These are phyloP conservation scores for Spathaspora sp. DNA, from an alignment of 1,139 yeast species.

Conservation along the genomic window DNA sequence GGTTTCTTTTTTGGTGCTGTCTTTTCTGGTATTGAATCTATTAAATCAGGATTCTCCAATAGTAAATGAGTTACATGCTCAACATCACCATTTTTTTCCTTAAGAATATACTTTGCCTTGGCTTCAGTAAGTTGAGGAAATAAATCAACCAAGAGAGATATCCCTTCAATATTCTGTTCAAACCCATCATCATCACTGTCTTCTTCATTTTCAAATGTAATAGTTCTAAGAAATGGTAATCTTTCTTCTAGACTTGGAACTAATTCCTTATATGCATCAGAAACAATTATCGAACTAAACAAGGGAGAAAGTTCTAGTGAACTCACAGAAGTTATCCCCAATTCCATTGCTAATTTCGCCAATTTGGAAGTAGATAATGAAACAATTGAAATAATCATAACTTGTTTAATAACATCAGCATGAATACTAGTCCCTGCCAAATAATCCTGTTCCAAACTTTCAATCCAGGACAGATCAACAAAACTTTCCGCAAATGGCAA, in stretches of 20 bases:
- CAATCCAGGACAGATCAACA: constrained; percentile 56
- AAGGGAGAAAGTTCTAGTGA: constrained; percentile 51
- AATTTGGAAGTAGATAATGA: constrained; percentile 49
- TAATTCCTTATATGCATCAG: constrained; percentile 40
- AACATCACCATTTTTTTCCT: constrained; percentile 48
- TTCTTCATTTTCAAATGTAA: constrained; percentile 11
- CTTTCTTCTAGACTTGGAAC: constrained; percentile 52
- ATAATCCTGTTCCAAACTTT: constrained; percentile 54
- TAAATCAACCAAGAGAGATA: constrained; percentile 49
- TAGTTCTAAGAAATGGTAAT: constrained; percentile 38
- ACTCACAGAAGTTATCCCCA: constrained; percentile 43
- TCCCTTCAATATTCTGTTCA: constrained; percentile 34
- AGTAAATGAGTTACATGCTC: constrained; percentile 60
- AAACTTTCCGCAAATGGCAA: constrained; percentile 49
- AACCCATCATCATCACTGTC: constrained; percentile 9
- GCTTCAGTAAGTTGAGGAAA: constrained; percentile 54
- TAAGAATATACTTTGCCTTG: constrained; percentile 48
- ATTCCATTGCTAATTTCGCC: constrained; percentile 34
- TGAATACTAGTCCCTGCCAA: constrained; percentile 56
- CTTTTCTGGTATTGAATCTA: constrained; percentile 22
- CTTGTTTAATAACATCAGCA: constrained; percentile 42
- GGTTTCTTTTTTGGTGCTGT: constrained; percentile 6
- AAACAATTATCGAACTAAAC: constrained; percentile 50
- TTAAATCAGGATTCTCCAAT: constrained; percentile 57
- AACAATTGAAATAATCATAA: constrained; percentile 52